These are phyloP conservation scores for Musa itinerans DNA, from an alignment of 176 grass and related monocot species.

Conservation along the genomic window DNA sequence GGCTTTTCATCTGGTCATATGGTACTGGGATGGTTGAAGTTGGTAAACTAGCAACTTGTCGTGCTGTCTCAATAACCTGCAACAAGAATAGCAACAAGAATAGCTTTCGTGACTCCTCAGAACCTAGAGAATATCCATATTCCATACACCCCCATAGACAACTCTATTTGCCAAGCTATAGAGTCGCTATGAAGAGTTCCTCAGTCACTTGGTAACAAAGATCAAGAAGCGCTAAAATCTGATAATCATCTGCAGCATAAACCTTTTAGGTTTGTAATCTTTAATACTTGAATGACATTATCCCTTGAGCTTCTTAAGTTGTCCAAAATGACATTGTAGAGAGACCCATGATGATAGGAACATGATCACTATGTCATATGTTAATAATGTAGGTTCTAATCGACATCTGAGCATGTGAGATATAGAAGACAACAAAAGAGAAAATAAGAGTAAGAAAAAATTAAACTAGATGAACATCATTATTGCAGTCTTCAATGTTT, in stretches of 20 bases:
- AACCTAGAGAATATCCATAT: not conserved
- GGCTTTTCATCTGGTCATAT: conserved; percentile 91
- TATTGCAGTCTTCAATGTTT: too few relatives aligned
- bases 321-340: too few relatives aligned
- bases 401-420: too few relatives aligned
- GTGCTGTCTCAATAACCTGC: conserved; percentile 79
- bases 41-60: conserved; percentile 45
- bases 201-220: not conserved
- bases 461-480: too few relatives aligned
- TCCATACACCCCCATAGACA: not conserved
- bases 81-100: conserved; percentile 29
- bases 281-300: too few relatives aligned
- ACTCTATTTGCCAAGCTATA: not conserved
- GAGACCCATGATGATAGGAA: too few relatives aligned
- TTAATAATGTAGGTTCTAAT: too few relatives aligned
- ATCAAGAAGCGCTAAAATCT: not conserved
- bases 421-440: too few relatives aligned
- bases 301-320: too few relatives aligned
- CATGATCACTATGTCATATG: too few relatives aligned
- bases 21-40: conserved; percentile 51
- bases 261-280: not conserved
- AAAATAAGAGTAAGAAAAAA: too few relatives aligned
- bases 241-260: not conserved
- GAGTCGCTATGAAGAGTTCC: not conserved
- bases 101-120: not conserved